These are phyloP conservation scores for Monilinia fructigena DNA, from an alignment of 2,329 filamentous ascomycete genomes.

Conservation along the genomic window DNA sequence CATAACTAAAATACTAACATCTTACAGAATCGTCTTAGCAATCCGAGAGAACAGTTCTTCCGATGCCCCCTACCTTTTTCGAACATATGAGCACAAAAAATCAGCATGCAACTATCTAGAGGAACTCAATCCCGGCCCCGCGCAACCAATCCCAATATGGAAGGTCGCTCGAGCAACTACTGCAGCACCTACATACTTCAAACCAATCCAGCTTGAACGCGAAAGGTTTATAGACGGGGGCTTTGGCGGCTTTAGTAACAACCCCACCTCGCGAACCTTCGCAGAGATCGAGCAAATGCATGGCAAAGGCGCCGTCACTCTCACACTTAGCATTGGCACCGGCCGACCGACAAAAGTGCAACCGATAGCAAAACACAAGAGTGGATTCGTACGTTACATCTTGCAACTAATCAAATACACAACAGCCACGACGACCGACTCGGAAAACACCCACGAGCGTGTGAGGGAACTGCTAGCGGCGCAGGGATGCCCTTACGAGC, in stretches of 20 bases:
- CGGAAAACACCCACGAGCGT: neutral
- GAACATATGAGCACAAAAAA: conserved; percentile 1
- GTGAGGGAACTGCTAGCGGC: neutral
- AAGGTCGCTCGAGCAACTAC: conserved; percentile 39
- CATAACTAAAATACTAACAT: neutral
- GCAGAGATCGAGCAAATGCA: conserved; percentile 9
- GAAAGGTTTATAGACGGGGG: conserved; percentile 45
- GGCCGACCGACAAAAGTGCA: neutral
- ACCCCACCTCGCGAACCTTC: neutral
- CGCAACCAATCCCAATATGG: neutral
- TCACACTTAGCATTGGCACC: conserved; percentile 12
- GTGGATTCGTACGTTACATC: neutral
- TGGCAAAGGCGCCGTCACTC: neutral
- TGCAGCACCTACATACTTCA: conserved; percentile 45
- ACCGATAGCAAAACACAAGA: neutral
- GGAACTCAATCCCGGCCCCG: neutral
- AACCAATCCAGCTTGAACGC: conserved; percentile 42
- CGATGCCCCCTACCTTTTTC: conserved; percentile 7
- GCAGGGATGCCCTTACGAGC: neutral
- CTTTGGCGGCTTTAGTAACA: conserved; percentile 11
- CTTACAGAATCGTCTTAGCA: neutral
- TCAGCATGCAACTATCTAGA: neutral
- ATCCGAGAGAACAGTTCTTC: neutral
- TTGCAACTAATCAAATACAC: conserved; percentile 1
- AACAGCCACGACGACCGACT: neutral